These are phyloP conservation scores for Ramaria sp. DNA, from an alignment of 768 basidiomycete genomes.

Conservation along the genomic window DNA sequence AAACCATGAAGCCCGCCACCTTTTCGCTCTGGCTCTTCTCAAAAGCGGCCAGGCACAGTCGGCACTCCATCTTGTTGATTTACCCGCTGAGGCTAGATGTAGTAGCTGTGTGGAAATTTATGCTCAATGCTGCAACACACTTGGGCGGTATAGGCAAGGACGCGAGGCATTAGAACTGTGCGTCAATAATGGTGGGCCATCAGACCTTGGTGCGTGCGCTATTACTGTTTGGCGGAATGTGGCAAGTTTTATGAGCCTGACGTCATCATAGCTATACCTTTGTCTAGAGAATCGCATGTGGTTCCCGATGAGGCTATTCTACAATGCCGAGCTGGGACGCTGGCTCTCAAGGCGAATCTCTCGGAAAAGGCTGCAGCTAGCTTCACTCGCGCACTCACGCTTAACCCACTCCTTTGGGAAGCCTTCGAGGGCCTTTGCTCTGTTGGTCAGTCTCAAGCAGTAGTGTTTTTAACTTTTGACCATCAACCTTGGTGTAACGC, in stretches of 20 bases:
- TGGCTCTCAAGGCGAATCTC: conserved; percentile 72
- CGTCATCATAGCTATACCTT: background rate
- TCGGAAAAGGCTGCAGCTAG: conserved; percentile 59
- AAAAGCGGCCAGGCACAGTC: conserved; percentile 63
- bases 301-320: conserved; percentile 68
- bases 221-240: too few species aligned
- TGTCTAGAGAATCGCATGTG: conserved; percentile 27
- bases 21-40: conserved; percentile 72
- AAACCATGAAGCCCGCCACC: conserved; percentile 75
- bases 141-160: conserved; percentile 72
- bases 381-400: conserved; percentile 58
- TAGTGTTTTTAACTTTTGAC: conserved; percentile 3
- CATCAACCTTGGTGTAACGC: background rate
- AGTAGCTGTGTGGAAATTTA: conserved; percentile 73
- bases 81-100: conserved; percentile 50
- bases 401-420: conserved; percentile 84
- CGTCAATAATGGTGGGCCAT: conserved; percentile 20
- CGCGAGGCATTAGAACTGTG: conserved; percentile 59
- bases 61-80: conserved; percentile 59
- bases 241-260: background rate
- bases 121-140: conserved; percentile 57
- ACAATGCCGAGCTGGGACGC: conserved; percentile 65
- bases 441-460: conserved; percentile 42
- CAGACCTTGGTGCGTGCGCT: background rate
- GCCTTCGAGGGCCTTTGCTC: conserved; percentile 82